These are phyloP conservation scores for Pseudocercospora macadamiae DNA, from an alignment of 2,329 filamentous ascomycete genomes.

Conservation along the genomic window DNA sequence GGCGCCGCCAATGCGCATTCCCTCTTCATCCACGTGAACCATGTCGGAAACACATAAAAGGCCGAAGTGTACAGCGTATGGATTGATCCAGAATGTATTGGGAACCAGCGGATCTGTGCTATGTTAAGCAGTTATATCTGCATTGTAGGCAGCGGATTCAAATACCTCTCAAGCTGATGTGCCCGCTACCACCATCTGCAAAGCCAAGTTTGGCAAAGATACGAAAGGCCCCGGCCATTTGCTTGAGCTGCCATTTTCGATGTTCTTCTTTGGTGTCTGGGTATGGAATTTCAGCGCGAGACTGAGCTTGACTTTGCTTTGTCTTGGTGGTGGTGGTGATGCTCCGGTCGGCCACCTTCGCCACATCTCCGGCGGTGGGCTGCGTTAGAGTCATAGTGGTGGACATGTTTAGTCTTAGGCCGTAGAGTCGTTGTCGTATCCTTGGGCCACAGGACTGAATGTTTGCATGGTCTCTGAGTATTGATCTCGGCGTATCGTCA, in stretches of 20 bases:
- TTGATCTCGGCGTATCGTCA: no score
- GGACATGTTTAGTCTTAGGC: no score
- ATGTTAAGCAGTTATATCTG: background rate
- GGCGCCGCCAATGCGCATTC: slow-evolving; percentile 43
- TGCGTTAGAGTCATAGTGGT: no score
- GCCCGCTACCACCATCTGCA: slow-evolving; percentile 37
- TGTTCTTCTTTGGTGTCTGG: slow-evolving; percentile 14
- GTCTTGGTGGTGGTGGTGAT: no score
- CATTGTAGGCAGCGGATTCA: background rate
- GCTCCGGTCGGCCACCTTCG: no score
- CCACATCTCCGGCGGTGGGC: no score
- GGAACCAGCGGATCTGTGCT: background rate
- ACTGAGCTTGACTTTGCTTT: background rate
- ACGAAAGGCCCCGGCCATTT: slow-evolving; percentile 41
- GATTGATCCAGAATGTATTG: slow-evolving; percentile 40
- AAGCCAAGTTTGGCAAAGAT: slow-evolving; percentile 37
- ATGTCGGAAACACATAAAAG: slow-evolving; percentile 47
- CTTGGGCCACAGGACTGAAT: no score
- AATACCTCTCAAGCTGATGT: slow-evolving; percentile 33
- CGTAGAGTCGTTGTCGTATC: no score
- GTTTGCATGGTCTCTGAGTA: no score
- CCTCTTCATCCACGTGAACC: slow-evolving; percentile 49
- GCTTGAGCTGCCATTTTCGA: slow-evolving; percentile 37
- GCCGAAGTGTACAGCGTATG: slow-evolving; percentile 46
- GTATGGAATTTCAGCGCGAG: background rate